A percentile compares a stretch with the other conserved stretches of the same genome.
Conservation (phyloP, 2,329 filamentous ascomycete genomes). For the Neofusicoccum laricinum region DNA sequence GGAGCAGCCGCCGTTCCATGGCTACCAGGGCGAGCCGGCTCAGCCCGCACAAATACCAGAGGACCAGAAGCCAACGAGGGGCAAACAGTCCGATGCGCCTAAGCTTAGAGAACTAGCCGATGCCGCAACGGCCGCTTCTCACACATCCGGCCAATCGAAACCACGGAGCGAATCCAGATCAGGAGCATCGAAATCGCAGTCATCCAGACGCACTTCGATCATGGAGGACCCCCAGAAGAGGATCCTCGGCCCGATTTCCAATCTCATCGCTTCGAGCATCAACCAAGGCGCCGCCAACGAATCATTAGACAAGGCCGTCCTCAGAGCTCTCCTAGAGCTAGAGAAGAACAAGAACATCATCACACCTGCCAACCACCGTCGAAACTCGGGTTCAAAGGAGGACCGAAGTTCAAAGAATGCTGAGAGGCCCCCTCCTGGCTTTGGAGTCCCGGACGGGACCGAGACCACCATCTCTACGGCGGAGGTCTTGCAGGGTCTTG, state of each 20-base stretch:
- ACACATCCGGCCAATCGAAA: not conserved
- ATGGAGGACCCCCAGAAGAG: slow-evolving; percentile 7
- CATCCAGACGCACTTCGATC: not conserved
- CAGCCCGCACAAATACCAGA: not conserved
- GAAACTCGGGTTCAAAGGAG: not conserved
- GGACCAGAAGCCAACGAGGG: not conserved
- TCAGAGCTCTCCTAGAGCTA: slow-evolving; percentile 21
- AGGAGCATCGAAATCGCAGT: not conserved
- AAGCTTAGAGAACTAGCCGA: not conserved
- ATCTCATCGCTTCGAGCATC: slow-evolving; percentile 22
- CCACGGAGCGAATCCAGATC: not conserved
- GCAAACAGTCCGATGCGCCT: not conserved
- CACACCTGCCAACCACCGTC: not conserved
- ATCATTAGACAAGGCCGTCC: slow-evolving; percentile 23
- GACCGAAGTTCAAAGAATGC: not conserved
- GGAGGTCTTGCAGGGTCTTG: slow-evolving; percentile 25
- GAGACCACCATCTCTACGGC: slow-evolving; percentile 22
- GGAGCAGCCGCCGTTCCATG: not conserved
- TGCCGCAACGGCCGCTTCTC: slow-evolving; percentile 1
- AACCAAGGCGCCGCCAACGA: slow-evolving; percentile 20
- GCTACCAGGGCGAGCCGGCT: not conserved
- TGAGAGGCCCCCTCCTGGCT: not conserved
- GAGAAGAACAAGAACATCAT: not conserved
- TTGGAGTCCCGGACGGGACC: not conserved
- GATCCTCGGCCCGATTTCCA: slow-evolving; percentile 26